Conservation (phyloP, 306 rosid genomes). For the Castanea sativa region DNA sequence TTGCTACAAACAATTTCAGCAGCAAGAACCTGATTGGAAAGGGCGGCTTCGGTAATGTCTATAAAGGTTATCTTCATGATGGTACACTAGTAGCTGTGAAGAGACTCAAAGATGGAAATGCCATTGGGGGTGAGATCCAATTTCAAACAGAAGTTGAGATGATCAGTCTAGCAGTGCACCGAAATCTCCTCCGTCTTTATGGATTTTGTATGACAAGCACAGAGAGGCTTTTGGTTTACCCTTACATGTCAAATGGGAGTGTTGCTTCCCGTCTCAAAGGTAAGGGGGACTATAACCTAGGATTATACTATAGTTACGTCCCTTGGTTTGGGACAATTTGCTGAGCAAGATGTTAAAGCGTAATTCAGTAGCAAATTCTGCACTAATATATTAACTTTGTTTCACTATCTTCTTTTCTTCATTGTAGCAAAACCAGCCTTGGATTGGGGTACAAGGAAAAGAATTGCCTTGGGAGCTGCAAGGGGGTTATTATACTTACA, state of each 20-base stretch:
- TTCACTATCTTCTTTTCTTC: slow-evolving; percentile 5
- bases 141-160: slow-evolving; percentile 94
- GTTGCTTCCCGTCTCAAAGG: slow-evolving; percentile 94
- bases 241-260: slow-evolving; percentile 96
- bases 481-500: slow-evolving; percentile 85
- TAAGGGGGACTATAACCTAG: slow-evolving; percentile 12
- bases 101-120: slow-evolving; percentile 87
- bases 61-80: slow-evolving; percentile 81
- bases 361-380: background rate
- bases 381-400: background rate
- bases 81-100: slow-evolving; percentile 83
- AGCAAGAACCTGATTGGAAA: slow-evolving; percentile 79
- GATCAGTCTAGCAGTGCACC: slow-evolving; percentile 94
- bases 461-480: slow-evolving; percentile 90
- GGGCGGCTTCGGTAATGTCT: slow-evolving; percentile 97
- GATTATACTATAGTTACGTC: no score
- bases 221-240: slow-evolving; percentile 90
- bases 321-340: no score
- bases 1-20: slow-evolving; percentile 88
- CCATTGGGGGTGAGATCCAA: slow-evolving; percentile 80
- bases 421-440: slow-evolving; percentile 76
- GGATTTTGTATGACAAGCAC: slow-evolving; percentile 83
- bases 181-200: slow-evolving; percentile 86
- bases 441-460: slow-evolving; percentile 89
- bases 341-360: background rate